Conservation (phyloP, 2,329 filamentous ascomycete genomes). For the Calonectria leucothoes region DNA sequence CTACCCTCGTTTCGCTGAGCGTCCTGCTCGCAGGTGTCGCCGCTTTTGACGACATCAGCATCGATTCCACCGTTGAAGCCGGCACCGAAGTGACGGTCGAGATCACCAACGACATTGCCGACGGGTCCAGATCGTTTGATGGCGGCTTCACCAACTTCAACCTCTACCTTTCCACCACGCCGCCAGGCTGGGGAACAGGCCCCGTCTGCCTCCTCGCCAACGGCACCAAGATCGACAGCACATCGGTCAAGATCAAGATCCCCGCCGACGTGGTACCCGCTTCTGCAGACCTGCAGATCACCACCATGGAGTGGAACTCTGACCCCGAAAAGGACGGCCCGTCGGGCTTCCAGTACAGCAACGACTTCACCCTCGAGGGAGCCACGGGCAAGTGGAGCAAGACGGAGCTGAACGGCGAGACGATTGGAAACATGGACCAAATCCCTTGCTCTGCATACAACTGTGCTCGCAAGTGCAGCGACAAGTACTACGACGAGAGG, state of each 20-base stretch:
- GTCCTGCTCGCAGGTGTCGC: background rate
- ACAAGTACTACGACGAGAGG: conserved; percentile 8
- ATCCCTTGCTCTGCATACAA: conserved; percentile 2
- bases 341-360: conserved; percentile 5
- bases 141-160: conserved; percentile 12
- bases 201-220: conserved; percentile 8
- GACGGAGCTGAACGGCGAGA: background rate
- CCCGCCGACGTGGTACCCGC: conserved; percentile 1
- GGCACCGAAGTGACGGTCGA: background rate
- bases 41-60: background rate
- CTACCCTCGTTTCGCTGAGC: background rate
- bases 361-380: background rate
- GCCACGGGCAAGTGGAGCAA: conserved; percentile 1
- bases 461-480: conserved; percentile 3
- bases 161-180: background rate
- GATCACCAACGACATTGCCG: conserved; percentile 6
- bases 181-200: conserved; percentile 4
- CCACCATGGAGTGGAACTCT: conserved; percentile 13
- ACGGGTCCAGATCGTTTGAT: background rate
- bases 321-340: conserved; percentile 3
- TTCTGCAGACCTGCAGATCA: background rate
- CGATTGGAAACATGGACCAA: background rate
- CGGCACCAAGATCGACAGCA: conserved; percentile 5
- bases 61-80: background rate
- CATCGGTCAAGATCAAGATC: conserved; percentile 6